Percentiles rank a stretch among this genome's conserved stretches.
Conservation (phyloP, 352 stramenopile genomes). For the Phytopythium kandeliae region DNA sequence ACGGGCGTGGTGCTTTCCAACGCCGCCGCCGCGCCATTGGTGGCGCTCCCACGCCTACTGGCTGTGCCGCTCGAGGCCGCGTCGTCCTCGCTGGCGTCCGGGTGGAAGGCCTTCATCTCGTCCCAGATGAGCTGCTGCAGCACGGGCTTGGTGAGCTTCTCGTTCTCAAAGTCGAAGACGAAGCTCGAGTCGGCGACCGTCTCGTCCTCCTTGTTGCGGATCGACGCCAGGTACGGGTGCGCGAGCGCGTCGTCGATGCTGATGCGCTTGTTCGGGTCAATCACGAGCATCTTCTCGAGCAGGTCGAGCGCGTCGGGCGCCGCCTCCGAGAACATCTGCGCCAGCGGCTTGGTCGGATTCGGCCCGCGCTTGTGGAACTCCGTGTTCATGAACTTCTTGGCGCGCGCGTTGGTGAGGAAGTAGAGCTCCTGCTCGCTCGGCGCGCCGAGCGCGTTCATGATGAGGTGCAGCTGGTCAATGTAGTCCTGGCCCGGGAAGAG, state of each 20-base stretch:
- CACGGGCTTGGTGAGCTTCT: conserved; percentile 46
- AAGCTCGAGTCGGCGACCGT: conserved; percentile 37
- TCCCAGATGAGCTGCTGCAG: conserved; percentile 79
- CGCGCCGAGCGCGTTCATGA: conserved; percentile 65
- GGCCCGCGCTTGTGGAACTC: conserved; percentile 57
- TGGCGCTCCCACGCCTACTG: conserved; percentile 11
- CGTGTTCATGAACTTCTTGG: conserved; percentile 80
- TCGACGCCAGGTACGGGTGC: conserved; percentile 74
- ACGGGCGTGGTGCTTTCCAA: conserved; percentile 27
- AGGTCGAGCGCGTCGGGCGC: conserved; percentile 74
- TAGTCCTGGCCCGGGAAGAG: conserved; percentile 82
- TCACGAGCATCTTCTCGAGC: conserved; percentile 79
- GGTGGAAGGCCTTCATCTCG: conserved; percentile 82
- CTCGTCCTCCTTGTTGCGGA: conserved; percentile 45
- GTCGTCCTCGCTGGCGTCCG: conserved; percentile 45
- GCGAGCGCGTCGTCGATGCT: conserved; percentile 66
- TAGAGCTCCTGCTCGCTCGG: conserved; percentile 54
- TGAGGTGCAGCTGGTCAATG: conserved; percentile 88
- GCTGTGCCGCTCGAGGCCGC: not conserved
- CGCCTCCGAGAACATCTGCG: conserved; percentile 45
- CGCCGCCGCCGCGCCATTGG: conserved; percentile 13
- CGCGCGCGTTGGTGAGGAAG: conserved; percentile 81
- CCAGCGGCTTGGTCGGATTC: conserved; percentile 36
- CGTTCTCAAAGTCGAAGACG: conserved; percentile 80
- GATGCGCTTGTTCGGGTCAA: conserved; percentile 82